phyloP scores from a whole-genome alignment of 352 stramenopile species.

The Globisporangium rhizosaccharum region DNA sequence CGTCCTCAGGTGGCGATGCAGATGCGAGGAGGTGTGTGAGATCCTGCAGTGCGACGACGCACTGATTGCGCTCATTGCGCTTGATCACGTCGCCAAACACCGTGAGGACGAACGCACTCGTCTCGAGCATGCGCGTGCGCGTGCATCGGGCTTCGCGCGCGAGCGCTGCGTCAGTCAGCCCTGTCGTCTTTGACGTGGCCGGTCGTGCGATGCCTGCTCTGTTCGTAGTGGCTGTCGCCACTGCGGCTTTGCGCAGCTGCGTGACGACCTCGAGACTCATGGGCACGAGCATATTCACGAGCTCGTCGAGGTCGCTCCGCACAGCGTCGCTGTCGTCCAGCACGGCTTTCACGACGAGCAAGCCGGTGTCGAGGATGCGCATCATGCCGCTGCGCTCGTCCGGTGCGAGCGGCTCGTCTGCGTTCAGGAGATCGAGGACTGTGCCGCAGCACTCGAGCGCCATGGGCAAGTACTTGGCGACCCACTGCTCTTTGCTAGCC shows the following conservation, averaged over 20 bases:
- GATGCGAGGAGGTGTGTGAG: constrained; percentile 25
- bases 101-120: constrained; percentile 36
- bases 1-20: constrained; percentile 3
- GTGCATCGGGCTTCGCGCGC: constrained; percentile 1
- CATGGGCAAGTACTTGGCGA: constrained; percentile 54
- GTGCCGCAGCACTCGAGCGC: constrained; percentile 66
- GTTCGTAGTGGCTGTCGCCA: not conserved
- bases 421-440: constrained; percentile 39
- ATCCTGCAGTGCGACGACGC: constrained; percentile 42
- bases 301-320: constrained; percentile 23
- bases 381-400: constrained; percentile 30
- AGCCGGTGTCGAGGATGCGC: constrained; percentile 51
- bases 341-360: constrained; percentile 48
- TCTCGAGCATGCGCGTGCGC: constrained; percentile 18
- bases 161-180: not conserved
- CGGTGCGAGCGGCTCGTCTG: constrained; percentile 6
- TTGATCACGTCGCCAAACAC: constrained; percentile 37
- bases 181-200: too few species aligned
- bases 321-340: constrained; percentile 44
- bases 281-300: constrained; percentile 45
- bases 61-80: constrained; percentile 52
- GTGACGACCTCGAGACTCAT: constrained; percentile 51
- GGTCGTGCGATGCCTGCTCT: constrained; percentile 11
- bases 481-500: constrained; percentile 46
- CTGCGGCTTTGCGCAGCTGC: constrained; percentile 25